phyloP scores from a whole-genome alignment of 257 asterid genomes.

The Penstemon barbatus region DNA sequence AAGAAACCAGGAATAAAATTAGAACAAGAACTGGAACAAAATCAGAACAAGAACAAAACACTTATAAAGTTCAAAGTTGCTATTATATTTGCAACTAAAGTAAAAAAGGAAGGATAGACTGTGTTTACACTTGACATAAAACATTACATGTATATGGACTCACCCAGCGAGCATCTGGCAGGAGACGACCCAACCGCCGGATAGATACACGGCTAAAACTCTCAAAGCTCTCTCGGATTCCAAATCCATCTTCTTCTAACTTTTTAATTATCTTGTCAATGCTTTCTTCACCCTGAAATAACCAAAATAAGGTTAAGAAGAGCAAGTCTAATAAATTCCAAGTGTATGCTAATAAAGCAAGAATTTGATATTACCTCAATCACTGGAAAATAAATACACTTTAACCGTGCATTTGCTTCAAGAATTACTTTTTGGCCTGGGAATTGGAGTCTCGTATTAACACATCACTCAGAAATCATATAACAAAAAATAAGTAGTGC shows the following conservation, averaged over 20 bases:
- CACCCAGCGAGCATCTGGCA: conserved; percentile 90
- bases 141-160: conserved; percentile 19
- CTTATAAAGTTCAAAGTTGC: not conserved
- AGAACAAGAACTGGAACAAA: not conserved
- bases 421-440: conserved; percentile 38
- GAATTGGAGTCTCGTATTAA: conserved; percentile 25
- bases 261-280: conserved; percentile 45
- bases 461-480: not conserved
- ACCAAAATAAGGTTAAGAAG: conserved; percentile 27
- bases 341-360: conserved; percentile 18
- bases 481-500: conserved; percentile 5
- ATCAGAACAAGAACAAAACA: not conserved
- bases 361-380: conserved; percentile 38
- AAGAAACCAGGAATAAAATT: not conserved
- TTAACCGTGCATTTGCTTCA: conserved; percentile 75
- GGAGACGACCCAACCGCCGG: conserved; percentile 81
- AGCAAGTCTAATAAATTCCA: conserved; percentile 16
- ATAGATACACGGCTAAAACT: conserved; percentile 65
- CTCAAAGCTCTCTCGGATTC: conserved; percentile 49
- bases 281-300: conserved; percentile 64
- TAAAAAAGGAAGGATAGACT: not conserved
- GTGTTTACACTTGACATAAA: conserved; percentile 17
- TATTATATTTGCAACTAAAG: not conserved
- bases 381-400: conserved; percentile 68
- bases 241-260: conserved; percentile 47